Evolutionary conservation across 2,329 filamentous ascomycete species (phyloP), one percentile per base, ranked within the genome.

Genomic region (Arthrobotrys pseudoclavata): DNA sequence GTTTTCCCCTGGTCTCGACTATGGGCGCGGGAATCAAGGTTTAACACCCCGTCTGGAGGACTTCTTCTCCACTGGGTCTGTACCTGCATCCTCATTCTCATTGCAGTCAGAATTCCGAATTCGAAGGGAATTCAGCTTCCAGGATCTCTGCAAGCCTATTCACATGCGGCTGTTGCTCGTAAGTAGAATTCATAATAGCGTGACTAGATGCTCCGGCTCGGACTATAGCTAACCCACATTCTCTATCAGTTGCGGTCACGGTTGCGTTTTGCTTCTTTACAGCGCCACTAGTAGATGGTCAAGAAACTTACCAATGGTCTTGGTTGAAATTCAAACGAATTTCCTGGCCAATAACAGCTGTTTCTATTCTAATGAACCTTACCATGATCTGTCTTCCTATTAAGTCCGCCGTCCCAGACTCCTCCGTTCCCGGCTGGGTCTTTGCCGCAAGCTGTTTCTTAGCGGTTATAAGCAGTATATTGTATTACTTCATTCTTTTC

Each of bases 51-150:
- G 0, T 80, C 82, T 4, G 82, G 83, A 6, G 83, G 82, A 15
- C 82, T 84, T 47, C 80, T 83, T 18, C 80, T 84, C 24, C 83
- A 84, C 67, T 84, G 83, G 83, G 80, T 83, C 66, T 81, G 83
- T 52, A 83, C 82, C 2, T 79, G 79, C 3, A 79, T 81, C 7
- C 76, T 84, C 24, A 84, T 84, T 5, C 48, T 74, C 20, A 62
- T 74, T 18, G 26, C 52, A 15, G 69, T 74, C 3, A 62, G 34
- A 13, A 68, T 74, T 47, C 69, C 60, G 4, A 74, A 68, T 57
- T 63, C 60, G 13, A 60, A 48, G 12, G 69, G 69, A 68, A 45
- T 67, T 18, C 66, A 22, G 42, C 31, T 74, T 0, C 69, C 69
- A 15, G 69, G 69, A 10, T 74, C 50, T 31, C 52, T 74, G 1